phyloP scores from a whole-genome alignment of 2,329 filamentous ascomycete species.

The Macrophomina pseudophaseolina region DNA sequence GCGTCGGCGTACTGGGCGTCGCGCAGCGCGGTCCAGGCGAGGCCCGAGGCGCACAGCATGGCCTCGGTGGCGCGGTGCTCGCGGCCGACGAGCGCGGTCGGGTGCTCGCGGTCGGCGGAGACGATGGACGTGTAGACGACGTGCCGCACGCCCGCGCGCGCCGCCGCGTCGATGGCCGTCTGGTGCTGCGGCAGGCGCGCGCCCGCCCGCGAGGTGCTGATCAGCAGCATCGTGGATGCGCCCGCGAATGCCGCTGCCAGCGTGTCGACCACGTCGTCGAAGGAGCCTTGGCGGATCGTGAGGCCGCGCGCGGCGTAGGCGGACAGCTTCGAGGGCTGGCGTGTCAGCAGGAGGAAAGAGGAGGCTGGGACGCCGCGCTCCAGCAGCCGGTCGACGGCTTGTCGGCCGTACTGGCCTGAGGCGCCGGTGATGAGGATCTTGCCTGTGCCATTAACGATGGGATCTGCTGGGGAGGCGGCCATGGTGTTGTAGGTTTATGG shows the following conservation, averaged over 20 bases:
- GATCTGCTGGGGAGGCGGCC: not conserved
- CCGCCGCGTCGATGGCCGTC: constrained; percentile 7
- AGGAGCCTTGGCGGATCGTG: constrained; percentile 6
- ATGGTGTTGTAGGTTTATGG: not conserved
- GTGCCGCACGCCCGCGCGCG: not conserved
- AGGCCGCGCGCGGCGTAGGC: constrained; percentile 15
- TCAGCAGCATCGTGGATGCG: constrained; percentile 17
- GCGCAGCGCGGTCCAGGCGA: constrained; percentile 18
- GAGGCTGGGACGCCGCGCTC: not conserved
- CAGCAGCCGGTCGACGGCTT: not conserved
- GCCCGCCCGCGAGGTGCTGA: constrained; percentile 10
- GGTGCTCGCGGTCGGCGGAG: not conserved
- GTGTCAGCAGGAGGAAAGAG: constrained; percentile 13
- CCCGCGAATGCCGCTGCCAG: constrained; percentile 17
- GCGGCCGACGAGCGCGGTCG: constrained; percentile 17
- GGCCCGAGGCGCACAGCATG: not conserved
- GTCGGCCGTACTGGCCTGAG: constrained; percentile 15
- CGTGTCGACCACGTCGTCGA: not conserved
- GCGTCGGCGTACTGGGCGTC: constrained; percentile 24
- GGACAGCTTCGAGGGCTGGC: constrained; percentile 1
- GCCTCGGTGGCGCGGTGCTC: constrained; percentile 21
- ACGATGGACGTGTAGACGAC: constrained; percentile 23
- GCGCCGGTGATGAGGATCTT: constrained; percentile 24
- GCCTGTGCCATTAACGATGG: not conserved
- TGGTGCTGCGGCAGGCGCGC: constrained; percentile 17